Conservation (phyloP, 805 yeast species). For the Blastobotrys attinorum region DNA sequence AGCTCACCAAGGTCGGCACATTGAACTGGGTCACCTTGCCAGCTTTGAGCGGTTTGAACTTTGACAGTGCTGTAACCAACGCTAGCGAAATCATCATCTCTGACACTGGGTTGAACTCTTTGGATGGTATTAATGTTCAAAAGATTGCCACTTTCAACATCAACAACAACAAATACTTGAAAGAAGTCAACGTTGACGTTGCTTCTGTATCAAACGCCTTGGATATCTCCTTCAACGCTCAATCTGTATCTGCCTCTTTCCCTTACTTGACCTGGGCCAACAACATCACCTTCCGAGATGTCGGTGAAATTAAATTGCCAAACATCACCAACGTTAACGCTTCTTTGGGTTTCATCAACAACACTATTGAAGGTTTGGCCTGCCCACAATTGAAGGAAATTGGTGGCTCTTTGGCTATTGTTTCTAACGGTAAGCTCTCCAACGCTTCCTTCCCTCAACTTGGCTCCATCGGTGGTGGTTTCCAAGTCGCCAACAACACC, state of each 20-base stretch:
- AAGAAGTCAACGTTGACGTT: constrained; percentile 57
- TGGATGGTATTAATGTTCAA: constrained; percentile 32
- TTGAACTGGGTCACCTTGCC: constrained; percentile 80
- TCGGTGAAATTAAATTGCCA: constrained; percentile 62
- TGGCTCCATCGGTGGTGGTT: constrained; percentile 84
- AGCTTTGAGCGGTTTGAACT: constrained; percentile 63
- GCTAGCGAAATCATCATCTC: constrained; percentile 55
- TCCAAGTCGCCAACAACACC: constrained; percentile 80
- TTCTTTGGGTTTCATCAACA: constrained; percentile 73
- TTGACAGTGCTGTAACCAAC: constrained; percentile 60
- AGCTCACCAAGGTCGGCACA: constrained; percentile 73
- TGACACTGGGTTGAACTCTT: constrained; percentile 34
- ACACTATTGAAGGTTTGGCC: constrained; percentile 39
- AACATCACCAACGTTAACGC: constrained; percentile 67
- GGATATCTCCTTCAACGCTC: constrained; percentile 80
- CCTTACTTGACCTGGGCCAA: constrained; percentile 70
- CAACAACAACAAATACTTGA: constrained; percentile 81
- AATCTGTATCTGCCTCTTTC: constrained; percentile 49
- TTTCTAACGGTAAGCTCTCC: constrained; percentile 65
- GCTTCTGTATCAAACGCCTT: constrained; percentile 65
- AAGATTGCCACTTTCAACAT: constrained; percentile 42
- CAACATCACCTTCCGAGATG: constrained; percentile 78
- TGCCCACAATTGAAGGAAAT: constrained; percentile 45
- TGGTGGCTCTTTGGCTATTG: constrained; percentile 76
- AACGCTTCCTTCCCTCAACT: constrained; percentile 62